A percentile compares a stretch with the other conserved stretches of the same genome.
These are phyloP conservation scores for Trypanosoma brucei DNA, from an alignment of 208 protist genomes.

Conservation along the genomic window DNA sequence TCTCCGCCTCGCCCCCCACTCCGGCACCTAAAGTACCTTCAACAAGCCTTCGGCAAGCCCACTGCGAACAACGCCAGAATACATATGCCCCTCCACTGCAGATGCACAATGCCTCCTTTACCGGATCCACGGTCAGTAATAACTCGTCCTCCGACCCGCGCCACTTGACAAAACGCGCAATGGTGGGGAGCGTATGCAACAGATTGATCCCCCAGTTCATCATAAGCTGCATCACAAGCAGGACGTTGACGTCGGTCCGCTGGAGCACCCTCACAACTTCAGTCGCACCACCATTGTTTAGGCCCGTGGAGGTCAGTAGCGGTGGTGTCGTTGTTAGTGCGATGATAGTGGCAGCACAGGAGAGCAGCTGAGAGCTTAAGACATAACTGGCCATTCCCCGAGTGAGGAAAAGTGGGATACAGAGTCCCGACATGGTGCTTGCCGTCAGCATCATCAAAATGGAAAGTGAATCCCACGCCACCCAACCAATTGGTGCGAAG, in stretches of 20 bases:
- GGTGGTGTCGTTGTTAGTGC: slow-evolving; percentile 39
- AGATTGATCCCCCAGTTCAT: slow-evolving; percentile 47
- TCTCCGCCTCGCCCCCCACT: slow-evolving; percentile 31
- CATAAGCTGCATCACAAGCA: slow-evolving; percentile 72
- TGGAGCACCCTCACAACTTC: slow-evolving; percentile 41
- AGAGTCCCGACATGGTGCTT: slow-evolving; percentile 71
- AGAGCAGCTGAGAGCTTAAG: slow-evolving; percentile 66
- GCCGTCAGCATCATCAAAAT: slow-evolving; percentile 42
- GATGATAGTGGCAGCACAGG: slow-evolving; percentile 45
- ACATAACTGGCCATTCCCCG: slow-evolving; percentile 83
- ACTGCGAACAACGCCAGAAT: slow-evolving; percentile 48
- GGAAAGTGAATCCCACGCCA: slow-evolving; percentile 59
- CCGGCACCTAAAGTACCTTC: slow-evolving; percentile 13
- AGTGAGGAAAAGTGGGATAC: slow-evolving; percentile 70
- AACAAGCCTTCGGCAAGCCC: slow-evolving; percentile 32
- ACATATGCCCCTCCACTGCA: slow-evolving; percentile 60
- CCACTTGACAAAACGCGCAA: slow-evolving; percentile 46
- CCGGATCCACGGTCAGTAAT: slow-evolving; percentile 29
- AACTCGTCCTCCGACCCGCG: slow-evolving; percentile 31
- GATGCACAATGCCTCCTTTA: slow-evolving; percentile 66
- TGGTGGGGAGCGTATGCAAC: slow-evolving; percentile 73
- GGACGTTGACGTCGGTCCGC: slow-evolving; percentile 60
- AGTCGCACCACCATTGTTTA: slow-evolving; percentile 18
- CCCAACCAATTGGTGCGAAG: slow-evolving; percentile 71
- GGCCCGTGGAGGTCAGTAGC: background rate